phyloP scores from a whole-genome alignment of 2,329 filamentous ascomycete genomes.

The Aspergillus eucalypticola region DNA sequence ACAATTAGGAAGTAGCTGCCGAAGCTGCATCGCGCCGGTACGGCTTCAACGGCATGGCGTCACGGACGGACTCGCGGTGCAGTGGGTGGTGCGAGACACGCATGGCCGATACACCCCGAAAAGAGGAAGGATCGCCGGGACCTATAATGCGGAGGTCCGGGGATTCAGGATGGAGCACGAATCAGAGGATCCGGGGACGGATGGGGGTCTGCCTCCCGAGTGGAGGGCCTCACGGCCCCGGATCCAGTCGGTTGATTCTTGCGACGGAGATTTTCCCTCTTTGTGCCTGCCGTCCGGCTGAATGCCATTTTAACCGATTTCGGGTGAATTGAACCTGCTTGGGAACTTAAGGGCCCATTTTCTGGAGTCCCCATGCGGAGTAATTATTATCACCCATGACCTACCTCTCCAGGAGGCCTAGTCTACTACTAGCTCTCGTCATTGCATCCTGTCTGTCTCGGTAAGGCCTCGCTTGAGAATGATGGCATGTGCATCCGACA shows the following conservation, averaged over 20 bases:
- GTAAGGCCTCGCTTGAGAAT: too few relatives aligned
- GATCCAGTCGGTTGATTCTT: conserved; percentile 21
- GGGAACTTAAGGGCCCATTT: neutral
- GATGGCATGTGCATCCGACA: neutral
- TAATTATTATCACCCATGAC: neutral
- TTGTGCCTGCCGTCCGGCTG: conserved; percentile 8
- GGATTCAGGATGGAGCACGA: conserved; percentile 10
- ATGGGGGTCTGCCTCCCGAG: conserved; percentile 11
- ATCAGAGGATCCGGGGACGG: conserved; percentile 13
- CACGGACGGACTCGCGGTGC: neutral
- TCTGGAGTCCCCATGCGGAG: neutral
- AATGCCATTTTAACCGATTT: conserved; percentile 18
- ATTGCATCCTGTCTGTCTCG: neutral
- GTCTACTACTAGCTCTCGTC: neutral
- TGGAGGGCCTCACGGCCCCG: conserved; percentile 8
- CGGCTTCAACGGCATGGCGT: conserved; percentile 1
- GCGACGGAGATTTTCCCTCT: conserved; percentile 16
- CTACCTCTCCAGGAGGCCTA: too few relatives aligned
- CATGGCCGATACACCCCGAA: conserved; percentile 6
- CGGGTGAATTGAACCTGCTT: neutral
- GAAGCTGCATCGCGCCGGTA: neutral
- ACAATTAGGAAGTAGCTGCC: neutral
- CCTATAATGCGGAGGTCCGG: conserved; percentile 20
- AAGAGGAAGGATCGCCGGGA: conserved; percentile 15
- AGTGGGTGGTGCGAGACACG: conserved; percentile 16